Conservation (phyloP, 2,329 filamentous ascomycete species). For the Bipolaris oryzae region DNA sequence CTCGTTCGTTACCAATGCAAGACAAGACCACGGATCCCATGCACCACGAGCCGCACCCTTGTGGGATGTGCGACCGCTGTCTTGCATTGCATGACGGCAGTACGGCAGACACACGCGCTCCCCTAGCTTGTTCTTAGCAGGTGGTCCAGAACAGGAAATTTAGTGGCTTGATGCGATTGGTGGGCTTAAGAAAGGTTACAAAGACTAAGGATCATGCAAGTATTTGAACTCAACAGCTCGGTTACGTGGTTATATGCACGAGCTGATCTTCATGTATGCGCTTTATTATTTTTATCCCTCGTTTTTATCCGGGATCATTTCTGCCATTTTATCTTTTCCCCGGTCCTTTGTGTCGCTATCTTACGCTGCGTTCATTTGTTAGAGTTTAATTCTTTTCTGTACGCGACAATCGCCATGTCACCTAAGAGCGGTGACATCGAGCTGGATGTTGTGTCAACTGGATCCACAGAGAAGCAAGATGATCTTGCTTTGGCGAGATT, state of each 20-base stretch:
- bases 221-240: slow-evolving; percentile 8
- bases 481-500: slow-evolving; percentile 27
- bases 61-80: slow-evolving; percentile 5
- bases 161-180: slow-evolving; percentile 7
- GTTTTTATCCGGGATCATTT: slow-evolving; percentile 1
- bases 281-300: not conserved
- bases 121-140: slow-evolving; percentile 20
- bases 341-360: not conserved
- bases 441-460: slow-evolving; percentile 12
- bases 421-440: slow-evolving; percentile 22
- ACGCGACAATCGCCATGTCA: slow-evolving; percentile 16
- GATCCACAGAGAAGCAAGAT: slow-evolving; percentile 22
- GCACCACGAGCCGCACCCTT: slow-evolving; percentile 10
- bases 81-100: slow-evolving; percentile 10
- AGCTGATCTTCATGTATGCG: slow-evolving; percentile 5
- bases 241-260: slow-evolving; percentile 5
- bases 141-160: slow-evolving; percentile 14
- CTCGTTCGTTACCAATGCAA: not conserved
- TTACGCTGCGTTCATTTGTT: not conserved
- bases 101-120: not conserved
- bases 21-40: not conserved
- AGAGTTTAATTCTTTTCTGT: not conserved
- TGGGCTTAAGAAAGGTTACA: slow-evolving; percentile 2
- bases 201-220: slow-evolving; percentile 2
- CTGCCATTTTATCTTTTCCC: not conserved